Conservation (phyloP, 148 eudicot genomes). For the Dysphania ambrosioides region DNA sequence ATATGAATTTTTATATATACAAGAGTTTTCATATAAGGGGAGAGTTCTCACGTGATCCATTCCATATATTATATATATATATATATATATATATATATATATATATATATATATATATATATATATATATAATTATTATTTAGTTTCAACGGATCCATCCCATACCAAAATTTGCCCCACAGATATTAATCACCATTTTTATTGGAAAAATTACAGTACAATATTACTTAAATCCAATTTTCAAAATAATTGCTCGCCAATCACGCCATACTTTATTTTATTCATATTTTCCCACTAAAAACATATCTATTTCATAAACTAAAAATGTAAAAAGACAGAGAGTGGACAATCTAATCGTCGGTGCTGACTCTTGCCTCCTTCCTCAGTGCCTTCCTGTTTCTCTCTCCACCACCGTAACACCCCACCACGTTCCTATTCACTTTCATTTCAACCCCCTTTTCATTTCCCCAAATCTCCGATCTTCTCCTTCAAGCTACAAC, state of each 20-base stretch:
- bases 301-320: background rate
- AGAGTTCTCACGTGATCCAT: no score
- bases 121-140: no score
- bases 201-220: no score
- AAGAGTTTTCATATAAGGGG: no score
- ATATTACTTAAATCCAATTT: no score
- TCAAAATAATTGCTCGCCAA: background rate
- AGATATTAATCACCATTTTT: no score
- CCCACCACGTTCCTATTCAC: slow-evolving; percentile 11
- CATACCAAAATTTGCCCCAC: no score
- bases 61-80: no score
- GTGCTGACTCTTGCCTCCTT: slow-evolving; percentile 25
- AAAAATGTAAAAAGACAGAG: background rate
- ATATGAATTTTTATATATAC: no score
- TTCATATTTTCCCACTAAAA: background rate
- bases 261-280: background rate
- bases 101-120: no score
- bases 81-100: no score
- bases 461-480: background rate
- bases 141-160: no score
- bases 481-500: background rate
- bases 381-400: background rate
- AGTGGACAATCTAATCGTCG: slow-evolving; percentile 27
- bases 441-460: background rate
- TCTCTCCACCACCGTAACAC: slow-evolving; percentile 6